Percentiles rank a stretch among this genome's conserved stretches.
phyloP scores from a whole-genome alignment of 2,329 filamentous ascomycete genomes.

The Pestalotiopsis sp. region DNA sequence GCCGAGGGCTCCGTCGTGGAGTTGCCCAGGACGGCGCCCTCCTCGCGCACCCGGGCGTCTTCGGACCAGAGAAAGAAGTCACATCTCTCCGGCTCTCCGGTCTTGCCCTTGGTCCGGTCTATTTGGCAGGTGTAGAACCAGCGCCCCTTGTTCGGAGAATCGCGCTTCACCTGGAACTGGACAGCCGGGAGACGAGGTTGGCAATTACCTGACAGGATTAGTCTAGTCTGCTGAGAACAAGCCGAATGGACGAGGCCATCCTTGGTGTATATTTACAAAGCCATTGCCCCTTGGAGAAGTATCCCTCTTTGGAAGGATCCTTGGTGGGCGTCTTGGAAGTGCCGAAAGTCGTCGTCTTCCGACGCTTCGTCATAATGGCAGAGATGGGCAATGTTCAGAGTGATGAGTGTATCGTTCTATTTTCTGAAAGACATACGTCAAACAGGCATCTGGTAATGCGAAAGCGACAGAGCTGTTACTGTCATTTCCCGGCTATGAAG shows the following conservation, averaged over 20 bases:
- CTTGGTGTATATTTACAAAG: constrained; percentile 14
- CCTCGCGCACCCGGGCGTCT: constrained; percentile 51
- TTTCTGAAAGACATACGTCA: neutral
- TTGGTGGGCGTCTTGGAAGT: constrained; percentile 14
- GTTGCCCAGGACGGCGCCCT: constrained; percentile 45
- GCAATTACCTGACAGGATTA: constrained; percentile 48
- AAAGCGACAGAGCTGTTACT: neutral
- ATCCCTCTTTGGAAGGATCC: constrained; percentile 6
- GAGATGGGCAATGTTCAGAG: neutral
- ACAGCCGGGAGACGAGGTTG: constrained; percentile 50
- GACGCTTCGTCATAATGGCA: neutral
- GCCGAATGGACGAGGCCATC: too few relatives aligned
- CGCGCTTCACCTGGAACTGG: constrained; percentile 52
- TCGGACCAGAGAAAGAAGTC: constrained; percentile 62
- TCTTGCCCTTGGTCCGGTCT: constrained; percentile 36
- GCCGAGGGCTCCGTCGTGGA: constrained; percentile 41
- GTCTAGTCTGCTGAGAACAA: neutral
- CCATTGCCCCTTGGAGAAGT: constrained; percentile 25
- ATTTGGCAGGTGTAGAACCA: constrained; percentile 58
- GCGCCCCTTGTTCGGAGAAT: constrained; percentile 51
- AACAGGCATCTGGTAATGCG: neutral
- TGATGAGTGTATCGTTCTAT: neutral
- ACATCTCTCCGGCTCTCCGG: constrained; percentile 37
- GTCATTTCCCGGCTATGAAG: neutral
- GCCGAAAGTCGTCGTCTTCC: constrained; percentile 12